Conservation (phyloP, 1,284 basidiomycete species). For the Rhodotorula sp. region DNA sequence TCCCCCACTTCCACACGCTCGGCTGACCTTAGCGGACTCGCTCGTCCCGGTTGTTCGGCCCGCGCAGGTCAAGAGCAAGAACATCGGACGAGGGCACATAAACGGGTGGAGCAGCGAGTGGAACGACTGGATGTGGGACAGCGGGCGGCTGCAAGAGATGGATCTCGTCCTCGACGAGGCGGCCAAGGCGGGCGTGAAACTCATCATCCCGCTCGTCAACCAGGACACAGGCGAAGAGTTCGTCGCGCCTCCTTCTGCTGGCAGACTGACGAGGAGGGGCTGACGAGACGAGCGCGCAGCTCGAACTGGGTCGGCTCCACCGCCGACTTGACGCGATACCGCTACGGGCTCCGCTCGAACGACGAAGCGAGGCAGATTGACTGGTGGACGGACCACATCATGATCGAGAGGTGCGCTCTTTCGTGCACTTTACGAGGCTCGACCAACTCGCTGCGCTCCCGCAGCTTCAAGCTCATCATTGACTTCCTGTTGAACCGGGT, state of each 20-base stretch:
- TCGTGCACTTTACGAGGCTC: neutral
- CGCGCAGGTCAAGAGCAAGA: conserved; percentile 39
- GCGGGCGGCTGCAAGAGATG: conserved; percentile 40
- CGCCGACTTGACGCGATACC: conserved; percentile 24
- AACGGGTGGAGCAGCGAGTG: conserved; percentile 43
- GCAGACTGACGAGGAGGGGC: no score
- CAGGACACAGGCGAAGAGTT: conserved; percentile 43
- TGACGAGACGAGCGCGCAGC: conserved; percentile 1
- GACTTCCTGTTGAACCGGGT: conserved; percentile 46
- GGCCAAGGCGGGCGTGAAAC: conserved; percentile 38
- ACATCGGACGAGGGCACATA: conserved; percentile 45
- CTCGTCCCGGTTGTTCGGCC: no score
- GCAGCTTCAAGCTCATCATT: conserved; percentile 44
- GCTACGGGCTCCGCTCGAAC: conserved; percentile 34
- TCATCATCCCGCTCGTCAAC: conserved; percentile 46
- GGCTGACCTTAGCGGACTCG: neutral
- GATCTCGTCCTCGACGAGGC: conserved; percentile 43
- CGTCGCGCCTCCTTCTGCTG: neutral
- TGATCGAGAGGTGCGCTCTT: conserved; percentile 37
- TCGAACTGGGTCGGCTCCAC: conserved; percentile 42
- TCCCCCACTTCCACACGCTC: neutral
- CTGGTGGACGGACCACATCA: conserved; percentile 42
- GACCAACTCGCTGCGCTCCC: neutral
- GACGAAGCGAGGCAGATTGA: conserved; percentile 35
- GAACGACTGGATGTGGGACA: conserved; percentile 48